phyloP scores from a whole-genome alignment of 2,329 filamentous ascomycete species.

The Aspergillus fumigatus region DNA sequence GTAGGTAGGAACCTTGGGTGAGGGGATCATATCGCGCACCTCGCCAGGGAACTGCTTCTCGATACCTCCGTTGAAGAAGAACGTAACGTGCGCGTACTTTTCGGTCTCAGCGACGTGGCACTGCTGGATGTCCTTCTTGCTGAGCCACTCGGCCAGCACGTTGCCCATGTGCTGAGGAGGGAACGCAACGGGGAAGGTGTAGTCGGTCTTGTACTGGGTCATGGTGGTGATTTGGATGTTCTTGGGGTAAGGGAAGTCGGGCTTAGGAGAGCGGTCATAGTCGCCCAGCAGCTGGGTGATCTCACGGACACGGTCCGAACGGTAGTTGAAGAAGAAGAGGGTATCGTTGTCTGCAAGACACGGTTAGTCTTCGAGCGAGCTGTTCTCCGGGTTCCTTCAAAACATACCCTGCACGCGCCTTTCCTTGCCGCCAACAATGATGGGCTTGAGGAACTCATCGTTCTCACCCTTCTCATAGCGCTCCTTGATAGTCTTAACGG shows the following conservation, averaged over 20 bases:
- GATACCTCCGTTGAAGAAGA: conserved; percentile 99
- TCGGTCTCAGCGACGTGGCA: conserved; percentile 98
- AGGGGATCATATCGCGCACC: conserved; percentile 87
- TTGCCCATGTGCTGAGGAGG: conserved; percentile 94
- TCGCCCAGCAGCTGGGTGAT: conserved; percentile 91
- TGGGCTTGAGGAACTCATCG: conserved; percentile 97
- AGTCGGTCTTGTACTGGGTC: conserved; percentile 97
- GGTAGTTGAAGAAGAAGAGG: conserved; percentile 99
- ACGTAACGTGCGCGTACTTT: conserved; percentile 98
- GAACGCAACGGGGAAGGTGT: conserved; percentile 87
- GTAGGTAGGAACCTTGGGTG: conserved; percentile 93
- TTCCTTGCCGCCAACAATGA: conserved; percentile 86
- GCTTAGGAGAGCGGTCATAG: conserved; percentile 82
- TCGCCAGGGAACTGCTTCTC: conserved; percentile 95
- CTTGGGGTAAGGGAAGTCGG: conserved; percentile 92
- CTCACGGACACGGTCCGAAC: conserved; percentile 93
- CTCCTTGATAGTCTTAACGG: conserved; percentile 79
- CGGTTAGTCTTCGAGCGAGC: conserved; percentile 14
- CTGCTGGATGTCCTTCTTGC: conserved; percentile 83
- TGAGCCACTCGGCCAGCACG: conserved; percentile 94
- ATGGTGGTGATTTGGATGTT: conserved; percentile 86
- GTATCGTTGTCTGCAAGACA: conserved; percentile 69
- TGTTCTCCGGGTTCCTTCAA: not conserved
- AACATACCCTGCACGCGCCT: conserved; percentile 72
- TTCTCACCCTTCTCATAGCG: conserved; percentile 84